These are phyloP conservation scores for Clitopilus passeckerianus DNA, from an alignment of 768 basidiomycete genomes.

Conservation along the genomic window DNA sequence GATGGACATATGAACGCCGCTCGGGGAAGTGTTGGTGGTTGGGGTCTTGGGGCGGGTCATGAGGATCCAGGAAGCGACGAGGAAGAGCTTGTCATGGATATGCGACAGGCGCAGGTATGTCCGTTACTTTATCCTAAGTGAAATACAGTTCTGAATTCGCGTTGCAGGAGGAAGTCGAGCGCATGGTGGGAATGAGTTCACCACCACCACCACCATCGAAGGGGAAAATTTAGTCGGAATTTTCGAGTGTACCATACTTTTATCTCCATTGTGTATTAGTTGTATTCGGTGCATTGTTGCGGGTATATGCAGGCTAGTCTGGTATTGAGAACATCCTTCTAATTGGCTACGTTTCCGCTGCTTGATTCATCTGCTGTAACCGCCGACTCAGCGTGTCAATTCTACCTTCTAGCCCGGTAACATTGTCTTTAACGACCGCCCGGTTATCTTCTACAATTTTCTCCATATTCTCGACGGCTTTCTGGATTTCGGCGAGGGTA, in stretches of 20 bases:
- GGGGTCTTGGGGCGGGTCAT: constrained; percentile 65
- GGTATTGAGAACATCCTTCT: not conserved
- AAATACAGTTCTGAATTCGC: not conserved
- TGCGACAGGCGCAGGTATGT: constrained; percentile 65
- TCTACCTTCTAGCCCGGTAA: constrained; percentile 58
- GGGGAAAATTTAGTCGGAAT: constrained; percentile 9
- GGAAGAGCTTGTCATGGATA: constrained; percentile 59
- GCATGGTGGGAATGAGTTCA: constrained; percentile 52
- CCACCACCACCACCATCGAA: constrained; percentile 25
- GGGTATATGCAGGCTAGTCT: not conserved
- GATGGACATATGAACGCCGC: constrained; percentile 34
- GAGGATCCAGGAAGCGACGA: constrained; percentile 47
- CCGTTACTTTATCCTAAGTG: not conserved
- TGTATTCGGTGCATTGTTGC: not conserved
- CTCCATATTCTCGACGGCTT: constrained; percentile 70
- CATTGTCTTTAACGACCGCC: constrained; percentile 66
- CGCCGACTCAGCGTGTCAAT: constrained; percentile 35
- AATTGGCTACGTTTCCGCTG: not conserved
- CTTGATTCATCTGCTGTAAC: constrained; percentile 33
- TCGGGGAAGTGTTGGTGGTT: constrained; percentile 60
- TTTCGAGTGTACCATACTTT: not conserved
- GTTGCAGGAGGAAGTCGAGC: constrained; percentile 46
- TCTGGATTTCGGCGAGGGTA: constrained; percentile 60
- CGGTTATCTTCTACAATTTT: constrained; percentile 72
- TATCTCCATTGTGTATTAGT: not conserved